Evolutionary conservation across 352 stramenopile species (phyloP).

Genomic region (Globisporangium splendens): DNA sequence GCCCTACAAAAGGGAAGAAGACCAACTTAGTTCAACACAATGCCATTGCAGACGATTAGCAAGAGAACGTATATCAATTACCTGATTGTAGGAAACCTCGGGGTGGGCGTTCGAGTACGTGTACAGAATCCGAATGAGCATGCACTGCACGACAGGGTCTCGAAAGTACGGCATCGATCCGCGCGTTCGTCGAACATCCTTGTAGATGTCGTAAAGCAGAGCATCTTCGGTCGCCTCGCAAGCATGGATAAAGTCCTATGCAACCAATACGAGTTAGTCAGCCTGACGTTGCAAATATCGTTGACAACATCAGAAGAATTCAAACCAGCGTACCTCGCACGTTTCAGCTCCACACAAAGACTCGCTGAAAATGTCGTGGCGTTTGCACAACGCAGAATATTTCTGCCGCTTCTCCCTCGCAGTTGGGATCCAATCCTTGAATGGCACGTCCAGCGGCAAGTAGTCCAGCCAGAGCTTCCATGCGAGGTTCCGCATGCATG

Average conservation of each 20-base stretch:
- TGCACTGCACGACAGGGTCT: constrained; percentile 33
- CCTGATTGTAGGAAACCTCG: constrained; percentile 74
- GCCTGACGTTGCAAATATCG: too few species aligned
- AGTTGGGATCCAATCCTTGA: constrained; percentile 39
- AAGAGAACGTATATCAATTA: background rate
- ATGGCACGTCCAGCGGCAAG: constrained; percentile 40
- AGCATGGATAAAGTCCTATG: constrained; percentile 37
- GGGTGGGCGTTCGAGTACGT: constrained; percentile 64
- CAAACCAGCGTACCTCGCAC: constrained; percentile 11
- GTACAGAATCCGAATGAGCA: constrained; percentile 66
- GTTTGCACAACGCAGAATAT: constrained; percentile 36
- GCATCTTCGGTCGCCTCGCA: constrained; percentile 53
- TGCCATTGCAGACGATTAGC: too few species aligned
- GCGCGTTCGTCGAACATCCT: constrained; percentile 64
- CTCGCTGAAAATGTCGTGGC: constrained; percentile 30
- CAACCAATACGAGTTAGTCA: background rate
- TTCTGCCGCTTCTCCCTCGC: constrained; percentile 29
- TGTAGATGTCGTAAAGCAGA: constrained; percentile 66
- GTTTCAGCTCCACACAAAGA: constrained; percentile 26
- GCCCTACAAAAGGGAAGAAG: constrained; percentile 27
- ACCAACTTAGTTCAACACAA: too few species aligned
- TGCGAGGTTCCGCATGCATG: constrained; percentile 60
- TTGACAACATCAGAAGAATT: too few species aligned
- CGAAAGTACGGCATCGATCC: constrained; percentile 65
- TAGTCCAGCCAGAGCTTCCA: constrained; percentile 76